Conservation (phyloP, 257 asterid species). For the Fraxinus quadrangulata region DNA sequence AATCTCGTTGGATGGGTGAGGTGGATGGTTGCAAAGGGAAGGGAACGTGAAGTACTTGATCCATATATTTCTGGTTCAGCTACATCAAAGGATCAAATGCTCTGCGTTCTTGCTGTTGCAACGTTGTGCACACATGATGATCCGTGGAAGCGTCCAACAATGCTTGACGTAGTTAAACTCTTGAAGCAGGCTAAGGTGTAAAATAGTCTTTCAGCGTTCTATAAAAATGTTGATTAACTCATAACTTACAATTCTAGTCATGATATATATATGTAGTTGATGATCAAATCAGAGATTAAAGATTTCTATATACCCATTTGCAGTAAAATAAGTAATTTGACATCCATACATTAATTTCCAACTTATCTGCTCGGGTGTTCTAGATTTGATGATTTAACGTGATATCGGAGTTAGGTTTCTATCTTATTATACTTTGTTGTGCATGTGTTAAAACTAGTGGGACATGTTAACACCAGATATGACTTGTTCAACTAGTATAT, state of each 20-base stretch:
- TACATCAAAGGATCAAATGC: conserved; percentile 50
- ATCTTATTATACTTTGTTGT: no score
- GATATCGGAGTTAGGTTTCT: no score
- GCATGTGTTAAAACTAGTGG: no score
- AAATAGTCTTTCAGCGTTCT: neutral
- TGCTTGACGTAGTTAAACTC: conserved; percentile 68
- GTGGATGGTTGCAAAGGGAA: conserved; percentile 55
- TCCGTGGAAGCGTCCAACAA: conserved; percentile 72
- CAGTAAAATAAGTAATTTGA: no score
- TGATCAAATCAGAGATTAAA: neutral
- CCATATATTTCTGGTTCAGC: conserved; percentile 25
- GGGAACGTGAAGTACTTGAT: conserved; percentile 47
- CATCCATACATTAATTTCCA: no score
- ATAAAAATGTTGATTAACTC: neutral
- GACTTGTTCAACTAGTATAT: no score
- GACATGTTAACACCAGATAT: no score
- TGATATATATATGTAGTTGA: neutral
- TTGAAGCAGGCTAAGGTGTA: conserved; percentile 42
- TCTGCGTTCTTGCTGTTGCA: conserved; percentile 57
- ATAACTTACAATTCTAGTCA: neutral
- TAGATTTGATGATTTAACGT: no score
- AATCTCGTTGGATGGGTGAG: conserved; percentile 91
- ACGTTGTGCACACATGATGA: conserved; percentile 67
- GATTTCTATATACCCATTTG: neutral
- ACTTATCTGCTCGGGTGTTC: no score